Percentiles rank a stretch among this genome's conserved stretches.
These are phyloP conservation scores for Hyphopichia pseudoburtonii DNA, from an alignment of 1,139 yeast genomes.

Conservation along the genomic window DNA sequence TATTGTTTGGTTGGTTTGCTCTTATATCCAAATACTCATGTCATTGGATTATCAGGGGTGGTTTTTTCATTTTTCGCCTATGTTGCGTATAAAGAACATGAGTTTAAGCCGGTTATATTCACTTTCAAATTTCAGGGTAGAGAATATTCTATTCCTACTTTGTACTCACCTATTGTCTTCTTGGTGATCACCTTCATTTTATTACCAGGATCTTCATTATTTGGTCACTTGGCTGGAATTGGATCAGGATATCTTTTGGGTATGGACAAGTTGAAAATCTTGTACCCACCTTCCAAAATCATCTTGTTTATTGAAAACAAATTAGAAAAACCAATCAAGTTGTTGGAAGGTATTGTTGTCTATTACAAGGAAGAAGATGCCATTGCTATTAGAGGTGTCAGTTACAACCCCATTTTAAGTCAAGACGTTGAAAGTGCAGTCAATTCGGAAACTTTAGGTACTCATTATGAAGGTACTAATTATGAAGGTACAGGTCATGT, in stretches of 20 bases:
- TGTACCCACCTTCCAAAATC: conserved; percentile 67
- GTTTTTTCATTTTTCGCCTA: conserved; percentile 70
- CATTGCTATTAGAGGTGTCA: conserved; percentile 38
- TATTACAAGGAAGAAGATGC: conserved; percentile 61
- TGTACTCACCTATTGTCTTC: conserved; percentile 56
- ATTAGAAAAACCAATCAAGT: conserved; percentile 46
- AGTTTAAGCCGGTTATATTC: conserved; percentile 43
- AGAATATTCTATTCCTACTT: conserved; percentile 54
- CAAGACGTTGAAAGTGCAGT: conserved; percentile 23
- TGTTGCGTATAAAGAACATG: conserved; percentile 61
- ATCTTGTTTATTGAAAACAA: conserved; percentile 67
- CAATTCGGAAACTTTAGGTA: conserved; percentile 4
- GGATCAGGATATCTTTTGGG: conserved; percentile 49
- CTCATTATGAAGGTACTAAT: conserved; percentile 26
- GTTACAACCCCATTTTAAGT: conserved; percentile 34
- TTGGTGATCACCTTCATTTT: conserved; percentile 52
- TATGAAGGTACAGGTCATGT: conserved; percentile 37
- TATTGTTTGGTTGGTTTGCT: conserved; percentile 58
- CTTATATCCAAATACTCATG: conserved; percentile 54
- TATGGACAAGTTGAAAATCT: conserved; percentile 52
- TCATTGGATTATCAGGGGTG: conserved; percentile 74
- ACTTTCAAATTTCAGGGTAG: conserved; percentile 22
- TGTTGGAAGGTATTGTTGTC: conserved; percentile 53
- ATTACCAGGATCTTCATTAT: conserved; percentile 57
- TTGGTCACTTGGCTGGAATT: conserved; percentile 63